Conservation (phyloP, 139 green algal genomes). For the Ettlia oleoabundans region DNA sequence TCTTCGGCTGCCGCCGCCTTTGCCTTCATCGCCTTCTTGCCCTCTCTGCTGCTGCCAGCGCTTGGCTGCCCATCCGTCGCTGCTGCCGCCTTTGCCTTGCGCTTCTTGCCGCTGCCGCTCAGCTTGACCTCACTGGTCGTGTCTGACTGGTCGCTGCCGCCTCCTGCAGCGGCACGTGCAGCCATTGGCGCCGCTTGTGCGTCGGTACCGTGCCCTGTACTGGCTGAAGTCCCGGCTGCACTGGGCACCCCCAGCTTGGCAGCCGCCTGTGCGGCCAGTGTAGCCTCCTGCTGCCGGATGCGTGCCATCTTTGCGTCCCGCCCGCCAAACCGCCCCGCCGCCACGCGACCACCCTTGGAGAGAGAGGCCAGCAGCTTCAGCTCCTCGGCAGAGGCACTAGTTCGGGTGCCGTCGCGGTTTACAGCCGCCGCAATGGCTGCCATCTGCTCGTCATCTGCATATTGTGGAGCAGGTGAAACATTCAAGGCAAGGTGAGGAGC, state of each 20-base stretch:
- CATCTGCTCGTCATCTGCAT: slow-evolving; percentile 17
- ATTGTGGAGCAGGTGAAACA: neutral
- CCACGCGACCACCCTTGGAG: slow-evolving; percentile 57
- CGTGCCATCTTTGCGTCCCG: slow-evolving; percentile 83
- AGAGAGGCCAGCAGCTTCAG: slow-evolving; percentile 68
- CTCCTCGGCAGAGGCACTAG: slow-evolving; percentile 61
- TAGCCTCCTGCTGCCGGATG: slow-evolving; percentile 68
- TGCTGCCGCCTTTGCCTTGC: neutral
- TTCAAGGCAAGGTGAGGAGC: neutral
- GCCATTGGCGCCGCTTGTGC: too few species aligned
- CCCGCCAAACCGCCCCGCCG: slow-evolving; percentile 69
- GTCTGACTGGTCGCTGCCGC: slow-evolving; percentile 30
- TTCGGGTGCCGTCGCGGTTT: slow-evolving; percentile 75
- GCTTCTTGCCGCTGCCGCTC: slow-evolving; percentile 29
- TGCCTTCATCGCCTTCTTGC: slow-evolving; percentile 1
- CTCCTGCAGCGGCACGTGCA: too few species aligned
- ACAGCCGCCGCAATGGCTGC: neutral
- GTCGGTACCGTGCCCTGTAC: neutral
- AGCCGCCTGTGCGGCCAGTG: slow-evolving; percentile 9
- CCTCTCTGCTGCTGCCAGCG: neutral
- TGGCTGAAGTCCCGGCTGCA: neutral
- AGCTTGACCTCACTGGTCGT: slow-evolving; percentile 42
- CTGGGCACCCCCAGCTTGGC: slow-evolving; percentile 34
- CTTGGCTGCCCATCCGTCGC: neutral
- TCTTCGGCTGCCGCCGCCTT: neutral